Conservation (phyloP, 306 rosid genomes). For the Quercus engelmannii region DNA sequence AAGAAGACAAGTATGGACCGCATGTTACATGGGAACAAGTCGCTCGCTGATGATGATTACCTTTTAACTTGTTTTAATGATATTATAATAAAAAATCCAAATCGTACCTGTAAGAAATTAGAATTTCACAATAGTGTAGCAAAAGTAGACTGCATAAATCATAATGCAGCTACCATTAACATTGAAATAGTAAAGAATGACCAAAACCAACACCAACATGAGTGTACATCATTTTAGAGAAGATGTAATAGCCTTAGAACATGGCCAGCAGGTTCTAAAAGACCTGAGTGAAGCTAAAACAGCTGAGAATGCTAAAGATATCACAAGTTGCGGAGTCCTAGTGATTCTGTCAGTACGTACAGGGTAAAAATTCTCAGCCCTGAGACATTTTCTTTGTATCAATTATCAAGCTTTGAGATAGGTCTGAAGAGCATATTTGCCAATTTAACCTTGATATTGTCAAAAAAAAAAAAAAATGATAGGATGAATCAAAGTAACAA, state of each 20-base stretch:
- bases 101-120: neutral
- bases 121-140: neutral
- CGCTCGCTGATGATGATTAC: neutral
- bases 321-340: neutral
- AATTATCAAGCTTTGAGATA: neutral
- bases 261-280: neutral
- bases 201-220: neutral
- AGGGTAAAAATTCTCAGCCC: too few relatives aligned
- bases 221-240: neutral
- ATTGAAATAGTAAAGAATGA: neutral
- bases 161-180: neutral
- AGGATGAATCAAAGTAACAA: neutral
- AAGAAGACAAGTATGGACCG: neutral
- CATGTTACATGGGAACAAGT: neutral
- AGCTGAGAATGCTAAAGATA: neutral
- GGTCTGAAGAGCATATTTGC: neutral
- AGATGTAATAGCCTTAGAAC: neutral
- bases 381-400: neutral
- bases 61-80: neutral
- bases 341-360: neutral
- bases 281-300: neutral
- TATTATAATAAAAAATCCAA: neutral
- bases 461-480: neutral
- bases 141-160: neutral
- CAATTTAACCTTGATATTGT: neutral